Base-by-base conservation (phyloP, 2,329 filamentous ascomycete genomes). In the Aspergillus caelatus region DNA sequence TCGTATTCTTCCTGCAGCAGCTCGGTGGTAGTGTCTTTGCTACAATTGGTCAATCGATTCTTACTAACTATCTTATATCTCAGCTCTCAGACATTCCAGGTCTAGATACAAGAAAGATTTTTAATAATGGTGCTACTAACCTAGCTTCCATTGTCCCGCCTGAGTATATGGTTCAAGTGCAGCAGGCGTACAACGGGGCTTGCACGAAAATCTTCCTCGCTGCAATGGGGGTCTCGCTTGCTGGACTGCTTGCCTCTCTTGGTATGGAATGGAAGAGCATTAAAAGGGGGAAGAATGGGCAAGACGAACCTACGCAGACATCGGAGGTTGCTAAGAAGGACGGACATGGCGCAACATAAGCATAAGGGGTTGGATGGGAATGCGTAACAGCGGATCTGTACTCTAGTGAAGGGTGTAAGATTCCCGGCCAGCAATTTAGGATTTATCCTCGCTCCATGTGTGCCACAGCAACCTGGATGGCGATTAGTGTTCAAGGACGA, bases 241-340 rank as follows among this genome's bases (percentile, higher is more conserved):
- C 43, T 4, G 41, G 16, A 34, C 12, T 50, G 16, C 10, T 50
- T 10, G 45, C 26, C 4, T 36, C 56, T 10, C n/a, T 58, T 16
- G 41, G 41, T 19, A 48, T 58, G 56, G 56, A 58, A 26, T 58
- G 56, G 56, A 58, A 58, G 30, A 58, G 56, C 21, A 36, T 58
- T 8, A 50, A 50, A 32, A 46, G 10, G 10, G 43, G 14, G 6
- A 41, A 23, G 26, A 21, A 16, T 23, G 41, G 28, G 11, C 55
- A 30, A 30, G 41, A 50, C 14, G 36, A 4, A 5, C 45, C 45
- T n/a, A 21, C 19, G 41, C n/a, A 45, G n/a, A 45, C 21, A 21
- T n/a, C 41, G n/a, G n/a, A 21, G n/a, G n/a, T 21, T 21, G 41
- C n/a, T 11, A 8, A 4, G 12, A 45, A 45, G 41, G n/a, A 21